These are phyloP conservation scores for Trichoderma lentiforme DNA, from an alignment of 2,329 filamentous ascomycete genomes.

Conservation along the genomic window DNA sequence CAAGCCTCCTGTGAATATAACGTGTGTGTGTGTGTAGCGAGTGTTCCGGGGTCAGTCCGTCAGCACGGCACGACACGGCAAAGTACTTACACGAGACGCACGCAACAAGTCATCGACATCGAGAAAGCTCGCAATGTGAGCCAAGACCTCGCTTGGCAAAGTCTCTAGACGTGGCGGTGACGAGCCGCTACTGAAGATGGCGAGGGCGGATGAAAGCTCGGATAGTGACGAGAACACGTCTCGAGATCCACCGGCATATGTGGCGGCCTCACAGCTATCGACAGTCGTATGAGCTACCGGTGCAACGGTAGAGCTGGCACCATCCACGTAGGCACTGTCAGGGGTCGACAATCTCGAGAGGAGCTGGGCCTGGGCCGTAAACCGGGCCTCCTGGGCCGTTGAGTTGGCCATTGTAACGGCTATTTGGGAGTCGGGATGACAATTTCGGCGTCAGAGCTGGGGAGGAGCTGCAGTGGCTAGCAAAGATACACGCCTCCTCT, in stretches of 20 bases:
- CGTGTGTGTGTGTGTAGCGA: not conserved
- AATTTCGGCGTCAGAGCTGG: not conserved
- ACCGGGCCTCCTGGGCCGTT: conserved; percentile 28
- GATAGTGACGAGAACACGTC: conserved; percentile 5
- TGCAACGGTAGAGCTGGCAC: conserved; percentile 21
- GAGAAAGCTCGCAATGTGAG: conserved; percentile 53
- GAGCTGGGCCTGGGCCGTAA: conserved; percentile 35
- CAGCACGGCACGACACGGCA: not conserved
- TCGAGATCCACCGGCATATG: not conserved
- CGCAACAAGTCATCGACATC: conserved; percentile 56
- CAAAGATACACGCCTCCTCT: not conserved
- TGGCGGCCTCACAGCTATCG: conserved; percentile 22
- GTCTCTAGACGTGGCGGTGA: conserved; percentile 33
- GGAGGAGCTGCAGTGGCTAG: conserved; percentile 5
- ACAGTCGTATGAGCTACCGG: conserved; percentile 10
- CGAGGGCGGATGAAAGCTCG: not conserved
- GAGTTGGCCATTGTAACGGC: conserved; percentile 24
- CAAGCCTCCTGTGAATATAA: not conserved
- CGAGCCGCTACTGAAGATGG: not conserved
- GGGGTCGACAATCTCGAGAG: conserved; percentile 25
- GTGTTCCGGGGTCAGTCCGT: not conserved
- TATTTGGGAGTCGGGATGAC: not conserved
- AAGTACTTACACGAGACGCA: conserved; percentile 51
- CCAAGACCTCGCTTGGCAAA: conserved; percentile 56
- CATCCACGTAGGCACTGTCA: conserved; percentile 14